Evolutionary conservation across 805 yeast genomes (phyloP).

Genomic region (Wickerhamiella parazyma): DNA sequence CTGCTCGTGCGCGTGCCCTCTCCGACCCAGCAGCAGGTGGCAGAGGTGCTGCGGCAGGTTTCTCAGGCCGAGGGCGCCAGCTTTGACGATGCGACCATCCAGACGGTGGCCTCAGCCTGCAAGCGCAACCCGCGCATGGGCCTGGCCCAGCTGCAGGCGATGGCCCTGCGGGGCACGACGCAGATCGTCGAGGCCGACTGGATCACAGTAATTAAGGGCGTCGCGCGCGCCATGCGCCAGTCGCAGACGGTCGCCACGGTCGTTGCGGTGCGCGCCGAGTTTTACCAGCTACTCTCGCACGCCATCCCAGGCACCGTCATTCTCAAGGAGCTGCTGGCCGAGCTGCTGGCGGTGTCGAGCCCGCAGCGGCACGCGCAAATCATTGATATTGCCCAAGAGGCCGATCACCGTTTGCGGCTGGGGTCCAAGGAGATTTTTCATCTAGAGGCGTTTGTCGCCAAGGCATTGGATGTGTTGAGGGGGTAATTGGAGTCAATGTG

Average conservation of each 20-base stretch:
- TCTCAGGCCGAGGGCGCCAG: conserved; percentile 41
- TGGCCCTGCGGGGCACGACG: conserved; percentile 29
- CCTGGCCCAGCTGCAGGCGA: conserved; percentile 66
- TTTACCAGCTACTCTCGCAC: conserved; percentile 77
- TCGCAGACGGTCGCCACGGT: conserved; percentile 44
- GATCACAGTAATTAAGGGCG: conserved; percentile 61
- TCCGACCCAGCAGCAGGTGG: conserved; percentile 51
- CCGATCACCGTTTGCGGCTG: conserved; percentile 71
- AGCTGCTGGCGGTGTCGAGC: conserved; percentile 23
- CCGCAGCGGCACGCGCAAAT: conserved; percentile 20
- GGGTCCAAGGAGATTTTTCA: conserved; percentile 90
- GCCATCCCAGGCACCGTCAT: conserved; percentile 85
- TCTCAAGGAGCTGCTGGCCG: conserved; percentile 41
- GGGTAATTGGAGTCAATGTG: neutral
- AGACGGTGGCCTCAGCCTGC: conserved; percentile 39
- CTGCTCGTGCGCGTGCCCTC: conserved; percentile 76
- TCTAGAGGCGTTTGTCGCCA: conserved; percentile 86
- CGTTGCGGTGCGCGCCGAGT: conserved; percentile 45
- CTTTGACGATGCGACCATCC: conserved; percentile 27
- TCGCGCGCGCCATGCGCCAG: conserved; percentile 46
- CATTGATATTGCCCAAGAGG: conserved; percentile 45
- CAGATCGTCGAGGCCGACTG: conserved; percentile 51
- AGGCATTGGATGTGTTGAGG: conserved; percentile 51
- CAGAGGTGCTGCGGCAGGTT: conserved; percentile 39
- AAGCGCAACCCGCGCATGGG: conserved; percentile 69